Percentiles rank a stretch among this genome's conserved stretches.
phyloP scores from a whole-genome alignment of 2,329 filamentous ascomycete genomes.

The Diaporthe helianthi region DNA sequence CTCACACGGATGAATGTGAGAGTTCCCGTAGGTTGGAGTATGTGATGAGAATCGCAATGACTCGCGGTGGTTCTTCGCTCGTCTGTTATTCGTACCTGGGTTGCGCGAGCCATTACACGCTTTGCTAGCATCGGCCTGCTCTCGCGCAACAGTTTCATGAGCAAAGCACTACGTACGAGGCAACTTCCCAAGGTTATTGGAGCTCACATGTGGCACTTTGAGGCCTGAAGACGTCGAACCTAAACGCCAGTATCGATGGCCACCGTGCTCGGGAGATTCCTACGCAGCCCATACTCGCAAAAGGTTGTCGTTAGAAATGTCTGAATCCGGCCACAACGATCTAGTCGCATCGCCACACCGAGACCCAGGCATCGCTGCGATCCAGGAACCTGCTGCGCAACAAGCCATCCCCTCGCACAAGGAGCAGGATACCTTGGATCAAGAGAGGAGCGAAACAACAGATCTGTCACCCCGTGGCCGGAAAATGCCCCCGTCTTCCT shows the following conservation, averaged over 20 bases:
- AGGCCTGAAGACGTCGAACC: neutral
- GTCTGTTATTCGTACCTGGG: neutral
- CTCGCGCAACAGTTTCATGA: conserved; percentile 5
- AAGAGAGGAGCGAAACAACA: conserved; percentile 26
- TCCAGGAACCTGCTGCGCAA: conserved; percentile 23
- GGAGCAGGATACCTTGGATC: conserved; percentile 29
- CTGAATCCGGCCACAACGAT: conserved; percentile 9
- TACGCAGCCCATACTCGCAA: neutral
- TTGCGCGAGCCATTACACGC: neutral
- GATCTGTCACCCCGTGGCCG: conserved; percentile 11
- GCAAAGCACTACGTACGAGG: neutral
- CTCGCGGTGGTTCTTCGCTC: neutral
- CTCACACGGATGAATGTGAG: neutral
- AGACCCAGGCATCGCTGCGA: conserved; percentile 31
- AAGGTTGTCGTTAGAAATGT: neutral
- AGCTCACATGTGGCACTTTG: neutral
- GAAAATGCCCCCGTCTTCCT: neutral
- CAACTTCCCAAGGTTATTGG: neutral
- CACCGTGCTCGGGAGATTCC: neutral
- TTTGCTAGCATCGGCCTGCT: neutral
- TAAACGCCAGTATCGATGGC: neutral
- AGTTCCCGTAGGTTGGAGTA: conserved; percentile 8
- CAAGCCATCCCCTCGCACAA: conserved; percentile 19
- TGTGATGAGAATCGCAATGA: conserved; percentile 18
- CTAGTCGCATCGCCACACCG: conserved; percentile 35